Evolutionary conservation across 257 asterid species (phyloP).

Genomic region (Dorcoceras hygrometricum): DNA sequence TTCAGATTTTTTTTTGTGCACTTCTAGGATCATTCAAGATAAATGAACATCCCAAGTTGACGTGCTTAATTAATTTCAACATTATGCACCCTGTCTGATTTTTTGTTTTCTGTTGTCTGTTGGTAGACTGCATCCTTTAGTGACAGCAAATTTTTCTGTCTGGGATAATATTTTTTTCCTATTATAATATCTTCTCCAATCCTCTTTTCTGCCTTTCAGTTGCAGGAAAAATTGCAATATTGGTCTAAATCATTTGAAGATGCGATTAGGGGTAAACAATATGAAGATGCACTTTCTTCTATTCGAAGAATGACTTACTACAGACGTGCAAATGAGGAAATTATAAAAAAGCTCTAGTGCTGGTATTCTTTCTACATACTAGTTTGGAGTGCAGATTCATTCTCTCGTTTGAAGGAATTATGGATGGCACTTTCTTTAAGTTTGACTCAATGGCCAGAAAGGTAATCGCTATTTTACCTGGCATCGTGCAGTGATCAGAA

Average conservation of each 20-base stretch:
- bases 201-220: conserved; percentile 39
- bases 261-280: conserved; percentile 45
- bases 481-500: not conserved
- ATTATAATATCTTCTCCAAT: not conserved
- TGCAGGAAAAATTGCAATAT: conserved; percentile 48
- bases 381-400: not conserved
- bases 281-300: conserved; percentile 59
- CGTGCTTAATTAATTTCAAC: not conserved
- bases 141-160: not conserved
- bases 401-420: not conserved
- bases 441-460: not conserved
- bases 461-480: not conserved
- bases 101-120: not conserved
- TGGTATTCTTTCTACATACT: conserved; percentile 13
- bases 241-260: conserved; percentile 64
- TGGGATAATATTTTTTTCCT: not conserved
- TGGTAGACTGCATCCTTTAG: not conserved
- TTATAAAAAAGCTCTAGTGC: conserved; percentile 65
- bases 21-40: conserved; percentile 6
- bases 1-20: not conserved
- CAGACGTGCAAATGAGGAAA: conserved; percentile 80
- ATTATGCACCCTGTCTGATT: not conserved
- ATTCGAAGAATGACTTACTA: conserved; percentile 83
- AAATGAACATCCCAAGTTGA: not conserved
- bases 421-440: not conserved